Evolutionary conservation across 768 basidiomycete genomes (phyloP).

Genomic region (Leucogyrophana mollusca): DNA sequence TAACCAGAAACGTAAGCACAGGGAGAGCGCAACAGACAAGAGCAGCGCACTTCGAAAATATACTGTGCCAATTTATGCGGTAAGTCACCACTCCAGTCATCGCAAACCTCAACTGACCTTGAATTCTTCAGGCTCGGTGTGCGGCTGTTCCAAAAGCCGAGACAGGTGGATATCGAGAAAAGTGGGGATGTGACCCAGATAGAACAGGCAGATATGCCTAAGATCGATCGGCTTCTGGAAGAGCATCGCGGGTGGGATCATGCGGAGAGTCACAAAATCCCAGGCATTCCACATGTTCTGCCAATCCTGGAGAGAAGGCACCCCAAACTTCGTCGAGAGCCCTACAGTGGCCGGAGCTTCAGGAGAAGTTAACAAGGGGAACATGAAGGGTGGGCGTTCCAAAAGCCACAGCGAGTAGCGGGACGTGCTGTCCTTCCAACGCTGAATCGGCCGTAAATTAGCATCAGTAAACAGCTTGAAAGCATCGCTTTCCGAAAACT

Average conservation of each 20-base stretch:
- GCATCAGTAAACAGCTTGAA: slow-evolving; percentile 68
- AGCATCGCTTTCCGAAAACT: slow-evolving; percentile 82
- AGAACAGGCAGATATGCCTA: slow-evolving; percentile 96
- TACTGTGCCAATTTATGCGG: slow-evolving; percentile 39
- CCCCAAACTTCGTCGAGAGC: slow-evolving; percentile 41
- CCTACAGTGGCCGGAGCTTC: slow-evolving; percentile 18
- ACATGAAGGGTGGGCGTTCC: slow-evolving; percentile 80
- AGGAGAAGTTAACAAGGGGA: slow-evolving; percentile 58
- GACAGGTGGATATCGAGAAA: slow-evolving; percentile 92
- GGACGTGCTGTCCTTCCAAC: slow-evolving; percentile 74
- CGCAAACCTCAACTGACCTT: slow-evolving; percentile 43
- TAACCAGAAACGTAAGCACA: slow-evolving; percentile 19
- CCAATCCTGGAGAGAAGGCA: slow-evolving; percentile 83
- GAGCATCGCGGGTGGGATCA: slow-evolving; percentile 87
- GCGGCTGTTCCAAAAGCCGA: slow-evolving; percentile 65
- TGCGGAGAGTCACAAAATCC: slow-evolving; percentile 80
- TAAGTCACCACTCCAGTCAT: slow-evolving; percentile 5
- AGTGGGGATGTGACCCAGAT: slow-evolving; percentile 89
- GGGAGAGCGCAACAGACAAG: background rate
- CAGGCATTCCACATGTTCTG: slow-evolving; percentile 80
- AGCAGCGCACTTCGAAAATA: slow-evolving; percentile 60
- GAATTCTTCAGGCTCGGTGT: slow-evolving; percentile 83
- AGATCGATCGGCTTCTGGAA: slow-evolving; percentile 91
- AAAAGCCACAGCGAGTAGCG: slow-evolving; percentile 89
- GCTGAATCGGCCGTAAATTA: slow-evolving; percentile 79